phyloP scores from a whole-genome alignment of 768 basidiomycete species.

The Psilocybe subaeruginosa region DNA sequence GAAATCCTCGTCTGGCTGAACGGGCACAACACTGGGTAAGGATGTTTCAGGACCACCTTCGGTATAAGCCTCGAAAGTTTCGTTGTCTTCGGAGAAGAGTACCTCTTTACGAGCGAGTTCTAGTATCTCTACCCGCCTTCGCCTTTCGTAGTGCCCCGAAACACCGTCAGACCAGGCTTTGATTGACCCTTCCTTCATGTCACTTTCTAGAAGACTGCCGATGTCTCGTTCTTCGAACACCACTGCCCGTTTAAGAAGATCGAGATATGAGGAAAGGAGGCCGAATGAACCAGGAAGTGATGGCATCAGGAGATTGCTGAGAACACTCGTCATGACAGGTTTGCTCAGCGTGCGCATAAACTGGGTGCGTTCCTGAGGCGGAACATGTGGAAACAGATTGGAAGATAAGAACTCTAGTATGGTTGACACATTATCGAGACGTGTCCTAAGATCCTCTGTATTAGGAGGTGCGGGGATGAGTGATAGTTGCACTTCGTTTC shows the following conservation, averaged over 20 bases:
- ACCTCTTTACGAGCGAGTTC: conserved; percentile 63
- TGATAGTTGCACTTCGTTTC: conserved; percentile 49
- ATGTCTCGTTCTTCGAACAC: conserved; percentile 66
- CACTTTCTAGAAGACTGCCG: conserved; percentile 50
- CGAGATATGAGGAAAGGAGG: conserved; percentile 63
- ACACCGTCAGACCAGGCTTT: conserved; percentile 71
- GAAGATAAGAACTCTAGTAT: conserved; percentile 66
- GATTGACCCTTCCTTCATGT: conserved; percentile 53
- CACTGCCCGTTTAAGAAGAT: conserved; percentile 58
- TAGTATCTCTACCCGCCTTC: conserved; percentile 67
- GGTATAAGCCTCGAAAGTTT: conserved; percentile 45
- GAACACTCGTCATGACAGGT: conserved; percentile 59
- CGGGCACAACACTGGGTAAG: conserved; percentile 31
- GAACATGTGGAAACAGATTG: conserved; percentile 60
- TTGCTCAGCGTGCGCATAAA: conserved; percentile 65
- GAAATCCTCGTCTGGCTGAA: conserved; percentile 36
- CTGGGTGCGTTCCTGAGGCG: conserved; percentile 41
- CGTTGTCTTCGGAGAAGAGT: conserved; percentile 39
- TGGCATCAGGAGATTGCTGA: conserved; percentile 69
- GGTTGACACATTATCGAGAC: conserved; percentile 57
- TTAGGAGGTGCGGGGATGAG: conserved; percentile 48
- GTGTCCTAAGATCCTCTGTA: conserved; percentile 36
- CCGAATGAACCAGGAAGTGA: conserved; percentile 69
- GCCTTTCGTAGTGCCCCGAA: conserved; percentile 77
- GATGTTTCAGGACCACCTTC: conserved; percentile 33